Base-by-base conservation (phyloP, 345 rosid genomes). In the Noccaea caerulescens region DNA sequence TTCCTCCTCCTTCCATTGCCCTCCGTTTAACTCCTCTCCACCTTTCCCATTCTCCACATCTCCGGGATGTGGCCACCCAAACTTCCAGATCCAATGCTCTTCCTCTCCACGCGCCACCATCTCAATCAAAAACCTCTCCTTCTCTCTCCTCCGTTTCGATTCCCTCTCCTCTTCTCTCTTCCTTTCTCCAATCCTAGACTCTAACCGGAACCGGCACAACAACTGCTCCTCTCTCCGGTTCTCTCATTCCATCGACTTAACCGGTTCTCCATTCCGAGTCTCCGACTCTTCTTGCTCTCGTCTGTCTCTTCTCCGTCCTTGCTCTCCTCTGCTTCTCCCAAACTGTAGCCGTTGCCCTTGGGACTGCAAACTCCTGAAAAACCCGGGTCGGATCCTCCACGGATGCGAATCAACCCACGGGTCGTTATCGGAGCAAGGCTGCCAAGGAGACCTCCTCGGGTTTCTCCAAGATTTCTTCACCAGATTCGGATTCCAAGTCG, bases 61-160 rank as follows among this genome's bases (percentile, higher is more conserved):
- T 3, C 81, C 88, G 0, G 96, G 97, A 10, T 84, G 90, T 53
- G 97, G 97, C 58, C 98, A 93, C 71, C 98, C 98, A 1, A 71
- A 77, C 25, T 93, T 93, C 80, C 84, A 75, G 46, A 74, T 93
- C 68, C 84, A 82, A 71, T 93, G 98, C 85, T 69, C 84, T 7
- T 71, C 82, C 8, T 20, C 23, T 20, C 85, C 96, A 23, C 79
- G 66, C 80, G 81, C 98, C 42, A 68, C 69, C 59, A 71, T 92
- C 81, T 72, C 91, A 74, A 79, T 92, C 38, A 85, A 88, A 75
- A 79, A 82, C 69, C 63, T 87, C 69, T 65, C 93, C 50, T 90
- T 88, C 69, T 55, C 88, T 53, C 73, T 90, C 66, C 82, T 85
- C 43, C 73, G 9, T 10, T 86, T 67, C 76, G 73, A 83, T n/a